Evolutionary conservation across 768 basidiomycete species (phyloP).

Genomic region (Boletus reticulatus): DNA sequence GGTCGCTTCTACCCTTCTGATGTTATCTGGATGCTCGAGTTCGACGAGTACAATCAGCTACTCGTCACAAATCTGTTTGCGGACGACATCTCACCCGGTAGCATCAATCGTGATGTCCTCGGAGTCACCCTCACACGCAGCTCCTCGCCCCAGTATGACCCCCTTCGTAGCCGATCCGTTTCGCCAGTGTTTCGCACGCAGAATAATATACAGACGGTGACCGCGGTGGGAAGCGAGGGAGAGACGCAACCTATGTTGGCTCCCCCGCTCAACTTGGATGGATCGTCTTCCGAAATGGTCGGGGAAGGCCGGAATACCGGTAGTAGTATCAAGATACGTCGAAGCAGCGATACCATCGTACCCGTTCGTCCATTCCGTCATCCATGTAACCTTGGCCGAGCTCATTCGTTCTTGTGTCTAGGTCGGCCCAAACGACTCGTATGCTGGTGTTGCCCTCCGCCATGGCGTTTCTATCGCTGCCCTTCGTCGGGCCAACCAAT

Average conservation of each 20-base stretch:
- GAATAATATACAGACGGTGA: neutral
- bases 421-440: conserved; percentile 74
- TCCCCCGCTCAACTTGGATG: neutral
- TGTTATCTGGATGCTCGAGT: conserved; percentile 28
- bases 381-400: neutral
- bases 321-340: neutral
- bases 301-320: neutral
- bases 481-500: conserved; percentile 83
- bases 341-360: neutral
- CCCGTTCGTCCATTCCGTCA: conserved; percentile 11
- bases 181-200: neutral
- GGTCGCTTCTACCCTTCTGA: conserved; percentile 9
- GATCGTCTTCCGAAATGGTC: neutral
- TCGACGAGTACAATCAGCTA: conserved; percentile 23
- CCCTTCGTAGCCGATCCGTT: conserved; percentile 15
- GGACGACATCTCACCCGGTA: conserved; percentile 2
- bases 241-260: conserved; percentile 6
- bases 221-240: neutral
- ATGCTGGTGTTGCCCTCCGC: conserved; percentile 84
- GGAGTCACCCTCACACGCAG: neutral
- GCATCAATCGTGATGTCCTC: neutral
- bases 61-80: conserved; percentile 19
- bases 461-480: conserved; percentile 85
- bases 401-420: conserved; percentile 26
- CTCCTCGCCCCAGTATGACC: conserved; percentile 10